These are phyloP conservation scores for Rossbeevera mucosa DNA, from an alignment of 768 basidiomycete genomes.

Conservation along the genomic window DNA sequence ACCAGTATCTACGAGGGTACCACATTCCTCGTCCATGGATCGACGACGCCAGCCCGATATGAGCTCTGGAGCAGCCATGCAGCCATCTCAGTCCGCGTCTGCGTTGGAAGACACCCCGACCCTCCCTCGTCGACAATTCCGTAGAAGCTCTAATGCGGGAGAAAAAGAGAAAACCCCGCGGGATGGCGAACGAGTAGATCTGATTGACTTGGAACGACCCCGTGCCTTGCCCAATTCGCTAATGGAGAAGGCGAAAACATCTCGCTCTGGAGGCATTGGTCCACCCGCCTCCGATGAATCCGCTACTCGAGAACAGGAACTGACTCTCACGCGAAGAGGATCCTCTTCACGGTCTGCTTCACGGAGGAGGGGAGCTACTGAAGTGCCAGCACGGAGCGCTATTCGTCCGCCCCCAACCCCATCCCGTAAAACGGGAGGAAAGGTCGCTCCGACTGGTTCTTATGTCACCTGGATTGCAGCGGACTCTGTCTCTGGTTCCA, in stretches of 20 bases:
- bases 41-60: constrained; percentile 25
- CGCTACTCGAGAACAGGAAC: constrained; percentile 18
- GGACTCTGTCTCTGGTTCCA: constrained; percentile 30
- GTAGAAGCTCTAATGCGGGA: constrained; percentile 26
- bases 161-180: constrained; percentile 22
- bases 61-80: constrained; percentile 16
- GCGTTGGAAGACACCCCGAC: constrained; percentile 30
- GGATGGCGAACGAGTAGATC: constrained; percentile 23
- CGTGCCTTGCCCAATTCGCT: constrained; percentile 14
- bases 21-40: constrained; percentile 23
- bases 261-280: constrained; percentile 14
- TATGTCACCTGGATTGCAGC: constrained; percentile 28
- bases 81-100: constrained; percentile 26
- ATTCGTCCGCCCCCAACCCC: constrained; percentile 14
- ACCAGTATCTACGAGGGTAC: constrained; percentile 28
- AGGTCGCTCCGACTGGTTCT: constrained; percentile 18
- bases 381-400: not conserved
- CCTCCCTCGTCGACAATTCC: constrained; percentile 23
- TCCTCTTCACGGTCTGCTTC: constrained; percentile 18
- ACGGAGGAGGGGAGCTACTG: constrained; percentile 12
- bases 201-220: constrained; percentile 17
- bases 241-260: constrained; percentile 13
- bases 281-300: constrained; percentile 21
- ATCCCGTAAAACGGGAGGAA: constrained; percentile 23
- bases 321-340: constrained; percentile 5